These are phyloP conservation scores for Saccharomyces pastorianus DNA, from an alignment of 1,139 yeast genomes.

Conservation along the genomic window DNA sequence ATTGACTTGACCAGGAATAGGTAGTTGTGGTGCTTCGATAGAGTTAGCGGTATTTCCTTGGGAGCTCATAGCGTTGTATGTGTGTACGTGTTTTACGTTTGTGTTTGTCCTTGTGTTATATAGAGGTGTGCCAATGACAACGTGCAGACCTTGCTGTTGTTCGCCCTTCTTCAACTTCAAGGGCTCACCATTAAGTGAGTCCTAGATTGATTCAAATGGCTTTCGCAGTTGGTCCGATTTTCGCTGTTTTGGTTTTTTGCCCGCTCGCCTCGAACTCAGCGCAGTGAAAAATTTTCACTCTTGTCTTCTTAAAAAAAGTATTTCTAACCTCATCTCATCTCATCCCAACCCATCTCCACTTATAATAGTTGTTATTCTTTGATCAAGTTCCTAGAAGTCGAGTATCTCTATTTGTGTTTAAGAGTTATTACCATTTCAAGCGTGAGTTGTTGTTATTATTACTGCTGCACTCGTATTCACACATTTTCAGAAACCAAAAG, in stretches of 20 bases:
- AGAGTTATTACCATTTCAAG: background rate
- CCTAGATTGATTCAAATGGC: background rate
- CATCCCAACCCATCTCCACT: conserved; percentile 10
- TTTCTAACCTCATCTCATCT: conserved; percentile 10
- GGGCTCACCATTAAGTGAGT: background rate
- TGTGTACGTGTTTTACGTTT: background rate
- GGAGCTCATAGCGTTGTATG: conserved; percentile 1
- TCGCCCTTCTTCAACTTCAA: background rate
- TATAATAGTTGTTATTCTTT: background rate
- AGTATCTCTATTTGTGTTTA: background rate
- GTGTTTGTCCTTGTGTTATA: background rate
- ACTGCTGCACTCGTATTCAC: background rate
- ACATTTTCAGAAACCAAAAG: background rate
- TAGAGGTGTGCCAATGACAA: background rate
- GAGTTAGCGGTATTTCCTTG: conserved; percentile 18
- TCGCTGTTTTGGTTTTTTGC: conserved; percentile 1
- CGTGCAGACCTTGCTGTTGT: background rate
- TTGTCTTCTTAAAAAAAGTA: conserved; percentile 4
- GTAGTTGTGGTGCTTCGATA: conserved; percentile 51
- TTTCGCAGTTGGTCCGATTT: background rate
- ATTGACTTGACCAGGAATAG: conserved; percentile 43
- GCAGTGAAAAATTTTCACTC: conserved; percentile 7
- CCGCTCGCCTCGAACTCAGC: conserved; percentile 3
- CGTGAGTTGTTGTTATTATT: background rate
- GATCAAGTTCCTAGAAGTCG: background rate